Base-by-base conservation (phyloP, 179 eudicot species). In the Pouteria campechiana region DNA sequence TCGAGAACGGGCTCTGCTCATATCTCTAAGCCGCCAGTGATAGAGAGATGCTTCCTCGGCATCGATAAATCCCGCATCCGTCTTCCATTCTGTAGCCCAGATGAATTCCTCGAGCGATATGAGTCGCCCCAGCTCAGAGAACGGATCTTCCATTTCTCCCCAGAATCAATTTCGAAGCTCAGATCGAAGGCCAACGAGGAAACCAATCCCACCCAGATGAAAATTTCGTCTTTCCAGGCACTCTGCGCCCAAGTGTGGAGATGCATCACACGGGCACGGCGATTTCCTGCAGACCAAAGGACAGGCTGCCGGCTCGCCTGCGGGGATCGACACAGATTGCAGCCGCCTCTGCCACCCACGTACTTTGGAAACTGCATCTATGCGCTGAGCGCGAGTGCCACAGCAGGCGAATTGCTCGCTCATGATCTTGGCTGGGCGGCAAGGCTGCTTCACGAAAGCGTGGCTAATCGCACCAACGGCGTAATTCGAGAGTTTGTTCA, bases 201-300 rank as follows among this genome's bases (percentile, higher is more conserved):
- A 22, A 30, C 25, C 14, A 17, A 24, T 3, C 3, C 24, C 2
- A 45, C 14, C 27, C n/a, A n/a, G n/a, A n/a, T n/a, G n/a, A 46
- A 48, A 5, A 68, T 72, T 8, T 72, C 83, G 1, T 65, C 71
- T 2, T 54, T 74, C 7, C 81, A 74, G 41, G 73, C 73, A 4
- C 23, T 69, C 25, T 74, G 67, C 3, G 70, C 73, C 1, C 49
- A 54, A 3, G 15, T 55, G 0, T 74, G 80, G 75, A 46, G 67
- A 44, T 61, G 60, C 23, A 45, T 62, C 10, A 46, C 50, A 10
- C 58, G 75, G 24, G 66, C 57, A 6, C 54, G 59, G 19, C 2
- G 22, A n/a, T 34, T 32, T 2, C 50, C 54, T 16, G 17, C 11
- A 2, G 59, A 63, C 22, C 58, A 63, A 13, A 16, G 25, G 11